Evolutionary conservation across 2,329 filamentous ascomycete species (phyloP), one percentile per base, ranked within the genome.

Genomic region (Sporothrix euskadiensis): DNA sequence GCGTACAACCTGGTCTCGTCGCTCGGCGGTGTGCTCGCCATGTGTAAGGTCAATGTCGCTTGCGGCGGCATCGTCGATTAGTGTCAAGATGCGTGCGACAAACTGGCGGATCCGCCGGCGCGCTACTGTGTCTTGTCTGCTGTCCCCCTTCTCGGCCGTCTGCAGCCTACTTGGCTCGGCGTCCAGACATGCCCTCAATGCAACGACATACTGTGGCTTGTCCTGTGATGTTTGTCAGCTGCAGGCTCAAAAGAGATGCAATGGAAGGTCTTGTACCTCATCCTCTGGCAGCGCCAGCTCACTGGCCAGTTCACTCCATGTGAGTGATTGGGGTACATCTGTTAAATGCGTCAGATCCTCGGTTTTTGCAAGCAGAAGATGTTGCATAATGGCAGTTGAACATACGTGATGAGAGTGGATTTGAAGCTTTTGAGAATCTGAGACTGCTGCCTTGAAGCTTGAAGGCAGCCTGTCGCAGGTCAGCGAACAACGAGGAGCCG

Each of bases 221-320:
- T n/a, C 69, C 68, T 74, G 9, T 41, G 32, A 1, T 12, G 32
- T 6, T 6, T 59, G 68, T 71, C 35, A 61, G 52, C 22, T 16
- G 14, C 4, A 8, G 16, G 57, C 16, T 22, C 32, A 56, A 10
- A 4, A 26, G 44, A 3, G 3, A 6, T 19, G 19, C 26, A 26
- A 26, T 26, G 35, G 8, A 19, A 26, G 2, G 3, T 8, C 10
- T 6, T 73, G 0, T 16, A 76, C 75, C 19, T 63, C 5, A 14
- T 75, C 69, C 0, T 73, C 49, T 5, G 66, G 57, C 19, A 35
- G 71, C 1, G 73, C 73, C 30, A 76, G 56, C 41, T 61, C 72
- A 2, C 35, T 19, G 9, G 73, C 69, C 8, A 76, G 61, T 14
- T 75, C 75, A 0, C 8, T 4, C 75, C 75, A 76, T 22, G 75